These are phyloP conservation scores for Collariella sp. DNA, from an alignment of 495 filamentous ascomycete species.

Conservation along the genomic window DNA sequence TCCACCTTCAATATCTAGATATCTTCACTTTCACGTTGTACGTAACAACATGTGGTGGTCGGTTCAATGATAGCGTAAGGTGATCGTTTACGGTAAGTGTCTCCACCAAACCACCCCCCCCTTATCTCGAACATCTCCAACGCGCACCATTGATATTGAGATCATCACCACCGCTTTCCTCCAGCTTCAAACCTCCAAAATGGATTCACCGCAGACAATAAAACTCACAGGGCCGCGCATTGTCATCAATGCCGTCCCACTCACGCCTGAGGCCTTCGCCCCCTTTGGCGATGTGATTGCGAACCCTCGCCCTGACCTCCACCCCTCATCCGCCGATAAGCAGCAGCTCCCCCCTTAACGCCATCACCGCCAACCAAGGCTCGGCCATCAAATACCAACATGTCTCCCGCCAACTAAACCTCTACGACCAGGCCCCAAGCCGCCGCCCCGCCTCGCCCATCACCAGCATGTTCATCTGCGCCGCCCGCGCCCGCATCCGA, in stretches of 20 bases:
- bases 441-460: constrained; percentile 48
- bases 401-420: constrained; percentile 60
- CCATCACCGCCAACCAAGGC: constrained; percentile 65
- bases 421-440: constrained; percentile 60
- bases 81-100: too few species aligned
- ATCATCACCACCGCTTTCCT: neutral
- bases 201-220: neutral
- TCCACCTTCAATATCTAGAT: too few species aligned
- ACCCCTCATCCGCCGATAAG: constrained; percentile 28
- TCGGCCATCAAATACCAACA: constrained; percentile 78
- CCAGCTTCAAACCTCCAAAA: neutral
- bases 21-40: too few species aligned
- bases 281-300: constrained; percentile 77
- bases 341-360: constrained; percentile 24
- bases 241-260: constrained; percentile 45
- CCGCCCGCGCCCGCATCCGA: constrained; percentile 45
- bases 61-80: too few species aligned
- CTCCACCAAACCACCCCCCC: neutral
- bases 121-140: neutral
- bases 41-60: too few species aligned
- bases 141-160: neutral
- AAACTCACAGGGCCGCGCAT: constrained; percentile 15
- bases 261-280: constrained; percentile 59
- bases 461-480: constrained; percentile 87
- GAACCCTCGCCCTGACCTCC: constrained; percentile 53